Conservation (phyloP, 2,329 filamentous ascomycete genomes). For the Clonostachys byssicola region DNA sequence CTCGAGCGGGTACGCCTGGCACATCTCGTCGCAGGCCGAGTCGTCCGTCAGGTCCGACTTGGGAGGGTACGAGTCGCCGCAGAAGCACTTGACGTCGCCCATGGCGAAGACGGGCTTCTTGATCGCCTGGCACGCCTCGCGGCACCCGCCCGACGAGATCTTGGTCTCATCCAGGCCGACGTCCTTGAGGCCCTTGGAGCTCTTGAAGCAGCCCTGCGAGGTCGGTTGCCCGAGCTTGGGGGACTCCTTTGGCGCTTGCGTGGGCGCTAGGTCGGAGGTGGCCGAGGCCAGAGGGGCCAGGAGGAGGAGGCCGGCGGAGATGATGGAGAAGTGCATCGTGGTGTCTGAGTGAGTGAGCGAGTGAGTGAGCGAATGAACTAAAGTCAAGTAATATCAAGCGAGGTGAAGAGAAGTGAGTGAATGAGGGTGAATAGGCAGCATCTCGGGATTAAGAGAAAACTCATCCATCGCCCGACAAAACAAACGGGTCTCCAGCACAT, state of each 20-base stretch:
- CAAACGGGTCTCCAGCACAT: no score
- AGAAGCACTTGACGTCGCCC: constrained; percentile 60
- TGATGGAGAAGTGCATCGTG: no score
- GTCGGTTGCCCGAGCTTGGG: constrained; percentile 20
- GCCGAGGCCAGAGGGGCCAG: not conserved
- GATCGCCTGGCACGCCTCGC: constrained; percentile 28
- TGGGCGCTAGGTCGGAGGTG: not conserved
- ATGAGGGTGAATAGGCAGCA: no score
- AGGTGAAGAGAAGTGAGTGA: no score
- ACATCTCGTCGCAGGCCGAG: constrained; percentile 59
- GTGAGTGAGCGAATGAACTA: no score
- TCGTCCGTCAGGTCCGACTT: constrained; percentile 47
- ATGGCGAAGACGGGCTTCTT: constrained; percentile 58
- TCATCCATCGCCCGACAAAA: no score
- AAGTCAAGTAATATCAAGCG: no score
- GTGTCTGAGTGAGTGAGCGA: no score
- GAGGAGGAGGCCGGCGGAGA: no score
- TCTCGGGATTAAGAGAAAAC: no score
- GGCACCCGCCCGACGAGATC: constrained; percentile 36
- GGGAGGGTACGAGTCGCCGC: constrained; percentile 66
- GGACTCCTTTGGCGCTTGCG: constrained; percentile 23
- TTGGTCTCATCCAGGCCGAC: constrained; percentile 8
- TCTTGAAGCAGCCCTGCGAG: constrained; percentile 48
- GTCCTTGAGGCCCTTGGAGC: constrained; percentile 30
- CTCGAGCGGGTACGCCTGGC: constrained; percentile 57